phyloP scores from a whole-genome alignment of 2,329 filamentous ascomycete species.

The Paraphaeosphaeria sporulosa region DNA sequence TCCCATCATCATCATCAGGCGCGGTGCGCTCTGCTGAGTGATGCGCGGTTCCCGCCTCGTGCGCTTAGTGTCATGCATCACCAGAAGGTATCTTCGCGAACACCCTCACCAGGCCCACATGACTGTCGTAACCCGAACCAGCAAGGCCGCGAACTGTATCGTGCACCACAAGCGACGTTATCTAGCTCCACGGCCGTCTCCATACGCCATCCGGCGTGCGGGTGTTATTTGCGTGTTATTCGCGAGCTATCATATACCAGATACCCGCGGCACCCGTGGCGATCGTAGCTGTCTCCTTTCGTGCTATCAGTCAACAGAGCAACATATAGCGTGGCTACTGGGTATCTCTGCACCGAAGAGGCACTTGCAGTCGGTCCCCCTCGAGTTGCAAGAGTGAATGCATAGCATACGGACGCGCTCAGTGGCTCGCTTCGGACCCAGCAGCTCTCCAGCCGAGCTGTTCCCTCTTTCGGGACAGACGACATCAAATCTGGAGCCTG shows the following conservation, averaged over 20 bases:
- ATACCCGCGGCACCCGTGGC: slow-evolving; percentile 27
- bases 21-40: slow-evolving; percentile 2
- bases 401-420: slow-evolving; percentile 14
- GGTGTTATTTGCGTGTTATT: slow-evolving; percentile 20
- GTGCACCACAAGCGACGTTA: slow-evolving; percentile 28
- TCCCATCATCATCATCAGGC: background rate
- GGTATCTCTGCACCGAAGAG: slow-evolving; percentile 23
- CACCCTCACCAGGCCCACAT: slow-evolving; percentile 2
- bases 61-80: background rate
- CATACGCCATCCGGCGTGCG: background rate
- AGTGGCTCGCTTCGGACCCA: slow-evolving; percentile 33
- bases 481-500: slow-evolving; percentile 16
- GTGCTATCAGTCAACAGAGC: slow-evolving; percentile 32
- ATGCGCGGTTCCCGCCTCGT: slow-evolving; percentile 22
- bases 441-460: slow-evolving; percentile 31
- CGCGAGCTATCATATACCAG: background rate
- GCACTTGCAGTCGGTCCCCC: background rate
- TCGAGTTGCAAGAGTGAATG: slow-evolving; percentile 21
- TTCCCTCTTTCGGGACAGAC: slow-evolving; percentile 14
- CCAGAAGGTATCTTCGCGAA: background rate
- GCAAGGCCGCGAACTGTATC: slow-evolving; percentile 22
- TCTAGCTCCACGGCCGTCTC: slow-evolving; percentile 21
- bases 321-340: slow-evolving; percentile 20
- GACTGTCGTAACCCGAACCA: slow-evolving; percentile 17
- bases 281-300: background rate